Base-by-base conservation (phyloP, 73 alveolate genomes). In the Tetrahymena thermophila region DNA sequence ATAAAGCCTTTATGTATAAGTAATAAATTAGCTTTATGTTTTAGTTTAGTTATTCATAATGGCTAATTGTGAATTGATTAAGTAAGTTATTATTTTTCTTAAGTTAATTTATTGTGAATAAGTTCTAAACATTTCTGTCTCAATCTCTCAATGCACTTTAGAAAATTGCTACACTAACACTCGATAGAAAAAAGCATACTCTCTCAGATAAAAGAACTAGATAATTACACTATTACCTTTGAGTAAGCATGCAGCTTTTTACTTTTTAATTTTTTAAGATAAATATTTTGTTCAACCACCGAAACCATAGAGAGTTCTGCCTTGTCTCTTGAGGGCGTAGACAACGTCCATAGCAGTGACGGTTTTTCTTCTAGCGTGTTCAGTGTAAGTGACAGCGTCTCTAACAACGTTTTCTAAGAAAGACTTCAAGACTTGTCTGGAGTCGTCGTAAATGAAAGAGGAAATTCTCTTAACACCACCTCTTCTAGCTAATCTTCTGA, bases 401-500 rank as follows among this genome's bases (percentile, higher is more conserved):
- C 98, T 96, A 44, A 97, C 98, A 93, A 98, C 98, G 50, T 96
- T 96, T 93, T 98, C 98, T 21, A 98, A 85, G 96, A 98, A 98
- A 43, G 95, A 95, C 96, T 94, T 96, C 50, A 96, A 89, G 94
- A 96, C 98, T 93, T 95, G 94, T 97, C 99, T 98, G 93, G 98
- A 93, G 97, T 98, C 99, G 95, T 97, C 98, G 95, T 98, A 98
- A 85, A 98, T 96, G 93, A 95, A 96, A 50, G 97, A 97, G 56
- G 98, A 94, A 84, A 98, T 97, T 96, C 99, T 98, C 96, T 97
- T 98, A 50, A 98, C 98, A 35, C 99, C 99, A 94, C 99, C 99
- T 97, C 99, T 98, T 97, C 99, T 98, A 43, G 99, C 99, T 95
- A 98, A 97, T 98, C 99, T 98, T 96, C 98, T 97, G 94, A 98